Evolutionary conservation across 139 green algal species (phyloP).

Genomic region (Chlorella vulgaris): DNA sequence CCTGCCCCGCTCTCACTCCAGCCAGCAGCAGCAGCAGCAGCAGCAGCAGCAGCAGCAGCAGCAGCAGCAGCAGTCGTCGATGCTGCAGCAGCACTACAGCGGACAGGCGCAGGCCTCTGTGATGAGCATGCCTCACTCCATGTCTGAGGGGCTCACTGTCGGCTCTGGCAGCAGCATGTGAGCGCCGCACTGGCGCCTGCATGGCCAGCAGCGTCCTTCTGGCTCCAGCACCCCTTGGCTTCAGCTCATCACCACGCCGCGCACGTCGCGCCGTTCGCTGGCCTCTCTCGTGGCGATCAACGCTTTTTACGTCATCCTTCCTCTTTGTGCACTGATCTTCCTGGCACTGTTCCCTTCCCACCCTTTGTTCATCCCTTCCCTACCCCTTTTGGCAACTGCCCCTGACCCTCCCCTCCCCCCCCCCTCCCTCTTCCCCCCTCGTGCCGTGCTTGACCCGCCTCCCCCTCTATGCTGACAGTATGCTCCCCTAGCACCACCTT

Average conservation of each 20-base stretch:
- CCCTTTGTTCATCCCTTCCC: not conserved
- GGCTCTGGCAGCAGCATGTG: constrained; percentile 20
- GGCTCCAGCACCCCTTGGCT: too few relatives aligned
- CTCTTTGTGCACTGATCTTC: not conserved
- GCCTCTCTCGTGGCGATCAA: not conserved
- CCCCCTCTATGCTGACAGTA: too few relatives aligned
- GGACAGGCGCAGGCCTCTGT: not conserved
- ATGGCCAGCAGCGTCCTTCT: too few relatives aligned
- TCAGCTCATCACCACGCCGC: too few relatives aligned
- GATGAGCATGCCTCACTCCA: constrained; percentile 1
- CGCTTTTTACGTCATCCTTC: not conserved
- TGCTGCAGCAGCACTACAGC: not conserved
- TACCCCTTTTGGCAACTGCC: not conserved
- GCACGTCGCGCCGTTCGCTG: too few relatives aligned
- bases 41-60: too few relatives aligned
- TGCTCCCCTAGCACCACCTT: too few relatives aligned
- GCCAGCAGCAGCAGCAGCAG: not conserved
- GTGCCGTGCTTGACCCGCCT: too few relatives aligned
- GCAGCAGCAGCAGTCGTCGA: not conserved
- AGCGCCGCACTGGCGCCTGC: not conserved
- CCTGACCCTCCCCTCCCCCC: not conserved
- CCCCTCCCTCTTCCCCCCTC: not conserved
- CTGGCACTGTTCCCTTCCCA: not conserved
- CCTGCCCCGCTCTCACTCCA: not conserved
- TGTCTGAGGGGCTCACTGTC: constrained; percentile 4